Evolutionary conservation across 257 asterid species (phyloP).

Genomic region (Nicotiana otophora): DNA sequence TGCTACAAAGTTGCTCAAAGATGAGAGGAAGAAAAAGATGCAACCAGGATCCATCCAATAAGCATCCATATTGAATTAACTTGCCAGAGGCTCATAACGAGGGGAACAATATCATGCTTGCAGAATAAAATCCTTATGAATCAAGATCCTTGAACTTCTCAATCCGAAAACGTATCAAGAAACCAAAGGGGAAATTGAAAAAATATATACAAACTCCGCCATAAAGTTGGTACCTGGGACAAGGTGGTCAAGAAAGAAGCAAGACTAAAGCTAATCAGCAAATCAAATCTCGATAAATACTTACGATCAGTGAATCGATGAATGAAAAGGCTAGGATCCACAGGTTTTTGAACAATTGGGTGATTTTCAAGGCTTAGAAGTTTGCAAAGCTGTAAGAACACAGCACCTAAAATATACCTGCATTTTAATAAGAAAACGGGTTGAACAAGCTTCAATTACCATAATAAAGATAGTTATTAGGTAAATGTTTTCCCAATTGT

Average conservation of each 20-base stretch:
- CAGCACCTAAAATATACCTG: conserved; percentile 89
- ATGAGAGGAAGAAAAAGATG: background rate
- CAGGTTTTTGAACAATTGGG: conserved; percentile 69
- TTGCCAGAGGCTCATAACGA: background rate
- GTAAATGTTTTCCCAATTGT: background rate
- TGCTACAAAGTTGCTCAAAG: background rate
- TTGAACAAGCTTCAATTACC: background rate
- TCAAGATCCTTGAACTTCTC: background rate
- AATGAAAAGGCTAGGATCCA: conserved; percentile 91
- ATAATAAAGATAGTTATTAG: conserved; percentile 7
- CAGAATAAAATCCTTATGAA: background rate
- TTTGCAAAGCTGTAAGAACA: conserved; percentile 83
- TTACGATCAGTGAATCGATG: conserved; percentile 74
- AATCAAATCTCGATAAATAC: conserved; percentile 10
- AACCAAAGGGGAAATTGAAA: background rate
- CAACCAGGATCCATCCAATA: background rate
- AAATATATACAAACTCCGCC: background rate
- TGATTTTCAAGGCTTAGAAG: conserved; percentile 60
- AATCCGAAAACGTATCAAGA: conserved; percentile 2
- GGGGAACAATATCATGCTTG: background rate
- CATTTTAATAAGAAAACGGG: background rate
- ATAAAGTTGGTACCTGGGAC: background rate
- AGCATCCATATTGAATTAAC: background rate
- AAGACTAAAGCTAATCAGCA: background rate
- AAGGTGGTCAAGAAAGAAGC: background rate